Evolutionary conservation across 2,329 filamentous ascomycete species (phyloP), one percentile per base, ranked within the genome.

Genomic region (Neopestalotiopsis sp.): DNA sequence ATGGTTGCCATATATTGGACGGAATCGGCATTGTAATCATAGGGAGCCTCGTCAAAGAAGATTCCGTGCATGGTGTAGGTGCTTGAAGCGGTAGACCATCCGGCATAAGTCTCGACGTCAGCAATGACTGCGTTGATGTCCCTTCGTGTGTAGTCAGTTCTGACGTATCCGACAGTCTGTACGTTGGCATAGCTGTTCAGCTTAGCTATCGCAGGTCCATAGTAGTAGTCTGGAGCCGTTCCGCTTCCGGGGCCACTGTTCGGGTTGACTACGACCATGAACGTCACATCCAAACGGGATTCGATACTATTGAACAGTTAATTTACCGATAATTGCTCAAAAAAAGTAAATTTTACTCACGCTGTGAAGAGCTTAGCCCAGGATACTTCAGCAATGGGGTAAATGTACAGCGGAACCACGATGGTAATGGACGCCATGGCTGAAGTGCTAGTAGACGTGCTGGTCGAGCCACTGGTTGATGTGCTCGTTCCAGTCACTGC

Each of bases 171-270:
- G 20, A 84, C 70, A 1, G 79, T 75, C 0, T 75, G 73, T 17
- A 81, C 78, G 68, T 84, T 83, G 59, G 75, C n/a, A 63, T 79
- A 79, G 9, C 71, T 74, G 69, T 82, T 82, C 3, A 84, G 74
- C 66, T 75, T 77, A 5, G 76, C 71, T 30, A 83, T 74, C 0
- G 74, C 79, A 6, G 72, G 67, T 42, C 77, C 77, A 69, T 81
- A 82, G 69, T 77, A 76, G 0, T 71, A 69, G 66, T 80, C 78
- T 1, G 81, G 81, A n/a, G 71, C 71, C n/a, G 72, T 64, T 1
- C 71, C 71, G 5, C 65, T 59, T 1, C 81, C 81, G 0, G 82
- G 82, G 1, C 76, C 73, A 73, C 72, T 73, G 68, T 69, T 67
- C n/a, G 73, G 74, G 69, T 78, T 79, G 40, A 78, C 67, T 17